phyloP scores from a whole-genome alignment of 164 flowering plant species.

The Stephania japonica region DNA sequence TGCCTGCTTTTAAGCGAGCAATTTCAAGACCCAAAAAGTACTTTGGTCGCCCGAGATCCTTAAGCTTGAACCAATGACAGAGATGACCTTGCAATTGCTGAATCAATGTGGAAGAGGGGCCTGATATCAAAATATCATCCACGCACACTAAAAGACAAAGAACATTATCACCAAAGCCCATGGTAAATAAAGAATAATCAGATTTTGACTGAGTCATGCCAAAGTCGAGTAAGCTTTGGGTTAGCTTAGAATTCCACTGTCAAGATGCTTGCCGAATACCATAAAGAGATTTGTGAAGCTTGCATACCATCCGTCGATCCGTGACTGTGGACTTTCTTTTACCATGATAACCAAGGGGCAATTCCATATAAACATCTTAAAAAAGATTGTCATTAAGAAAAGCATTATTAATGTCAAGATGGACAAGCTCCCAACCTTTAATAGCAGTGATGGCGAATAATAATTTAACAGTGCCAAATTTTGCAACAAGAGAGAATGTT shows the following conservation, averaged over 20 bases:
- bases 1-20: too few species aligned
- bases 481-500: neutral
- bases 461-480: neutral
- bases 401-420: neutral
- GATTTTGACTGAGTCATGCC: conserved; percentile 4
- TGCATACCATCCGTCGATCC: neutral
- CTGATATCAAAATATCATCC: too few species aligned
- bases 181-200: conserved; percentile 6
- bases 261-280: conserved; percentile 3
- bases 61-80: too few species aligned
- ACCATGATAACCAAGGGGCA: neutral
- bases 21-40: too few species aligned
- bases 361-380: neutral
- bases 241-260: conserved; percentile 2
- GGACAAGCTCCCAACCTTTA: neutral
- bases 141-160: conserved; percentile 6
- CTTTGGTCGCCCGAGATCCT: too few species aligned
- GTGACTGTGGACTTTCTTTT: neutral
- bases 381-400: neutral
- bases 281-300: conserved; percentile 7
- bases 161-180: neutral
- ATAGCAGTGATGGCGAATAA: neutral
- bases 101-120: too few species aligned
- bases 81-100: too few species aligned
- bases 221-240: neutral